Evolutionary conservation across 108 stramenopile species (phyloP), one percentile per base, ranked within the genome.

Genomic region (Aureococcus anophagefferens): DNA sequence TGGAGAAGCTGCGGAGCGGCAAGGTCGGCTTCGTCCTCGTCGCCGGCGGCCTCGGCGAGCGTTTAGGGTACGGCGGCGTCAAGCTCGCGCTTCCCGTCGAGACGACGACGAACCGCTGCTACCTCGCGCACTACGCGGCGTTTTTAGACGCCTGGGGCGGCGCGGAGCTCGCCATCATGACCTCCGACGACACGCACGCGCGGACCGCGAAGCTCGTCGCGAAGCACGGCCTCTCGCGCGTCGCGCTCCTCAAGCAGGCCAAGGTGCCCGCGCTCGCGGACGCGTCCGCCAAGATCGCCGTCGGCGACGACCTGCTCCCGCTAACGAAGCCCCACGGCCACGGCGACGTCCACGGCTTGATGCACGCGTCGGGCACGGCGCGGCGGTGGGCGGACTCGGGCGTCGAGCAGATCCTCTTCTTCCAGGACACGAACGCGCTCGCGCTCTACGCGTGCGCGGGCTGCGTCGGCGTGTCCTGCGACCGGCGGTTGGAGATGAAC

Each of bases 381-480:
- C 79, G 88, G 67, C 72, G 87, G 51, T 96, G 96, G 91, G 80
- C 87, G 73, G 78, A 83, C 59, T 76, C 87, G 66, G 94, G 94
- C 30, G 85, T 84, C 46, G 83, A 88, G 40, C 90, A 94, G 77
- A 85, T 97, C 14, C 80, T 99, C 69, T 99, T 99, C 82, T 86
- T 99, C 81, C 98, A 99, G 78, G 98, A 99, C 88, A 99, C 98
- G 63, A 99, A 99, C 79, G 95, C 94, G 28, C 76, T 99, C 30
- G 93, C 94, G 29, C 90, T 97, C 63, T 91, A 91, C 69, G 89
- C 90, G 68, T 66, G 97, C 37, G 75, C 94, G 46, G 94, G 96
- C 18, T 89, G 94, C 18, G 77, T 99, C 70, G 98, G 96, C 69
- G 96, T 98, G n/a, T 91, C 90, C 76, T 78, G 87, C 63, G 76